phyloP scores from a whole-genome alignment of 2,329 filamentous ascomycete genomes.

The Pestalotiopsis sp. region DNA sequence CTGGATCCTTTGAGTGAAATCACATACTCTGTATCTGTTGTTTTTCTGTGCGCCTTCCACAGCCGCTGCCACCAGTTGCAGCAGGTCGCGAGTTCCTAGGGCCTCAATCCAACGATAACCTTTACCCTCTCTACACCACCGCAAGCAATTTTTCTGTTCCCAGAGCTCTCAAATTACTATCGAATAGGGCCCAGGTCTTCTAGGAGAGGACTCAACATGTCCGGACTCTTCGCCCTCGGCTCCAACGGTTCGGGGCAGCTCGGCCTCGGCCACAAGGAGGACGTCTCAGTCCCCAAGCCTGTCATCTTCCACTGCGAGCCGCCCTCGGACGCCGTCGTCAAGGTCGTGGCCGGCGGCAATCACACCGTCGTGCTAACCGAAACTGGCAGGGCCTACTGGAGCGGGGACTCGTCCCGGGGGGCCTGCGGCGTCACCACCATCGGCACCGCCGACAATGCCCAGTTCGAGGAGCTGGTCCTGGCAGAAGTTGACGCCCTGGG shows the following conservation, averaged over 20 bases:
- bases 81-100: no score
- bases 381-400: constrained; percentile 62
- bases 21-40: no score
- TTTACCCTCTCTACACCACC: neutral
- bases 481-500: constrained; percentile 28
- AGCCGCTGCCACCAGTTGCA: no score
- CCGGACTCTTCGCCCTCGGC: constrained; percentile 68
- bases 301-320: constrained; percentile 56
- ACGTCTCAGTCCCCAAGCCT: constrained; percentile 67
- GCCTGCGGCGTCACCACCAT: constrained; percentile 52
- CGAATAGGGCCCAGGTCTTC: neutral
- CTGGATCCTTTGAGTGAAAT: no score
- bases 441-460: constrained; percentile 28
- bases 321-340: constrained; percentile 37
- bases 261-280: constrained; percentile 70
- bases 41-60: no score
- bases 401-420: constrained; percentile 61
- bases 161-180: neutral
- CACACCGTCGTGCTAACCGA: constrained; percentile 77
- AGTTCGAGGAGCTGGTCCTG: constrained; percentile 44
- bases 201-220: constrained; percentile 37
- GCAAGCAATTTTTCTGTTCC: neutral
- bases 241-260: constrained; percentile 78
- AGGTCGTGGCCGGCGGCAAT: constrained; percentile 73
- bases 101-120: no score